Base-by-base conservation (phyloP, 2,329 filamentous ascomycete species). In the Colletotrichum orbiculare region DNA sequence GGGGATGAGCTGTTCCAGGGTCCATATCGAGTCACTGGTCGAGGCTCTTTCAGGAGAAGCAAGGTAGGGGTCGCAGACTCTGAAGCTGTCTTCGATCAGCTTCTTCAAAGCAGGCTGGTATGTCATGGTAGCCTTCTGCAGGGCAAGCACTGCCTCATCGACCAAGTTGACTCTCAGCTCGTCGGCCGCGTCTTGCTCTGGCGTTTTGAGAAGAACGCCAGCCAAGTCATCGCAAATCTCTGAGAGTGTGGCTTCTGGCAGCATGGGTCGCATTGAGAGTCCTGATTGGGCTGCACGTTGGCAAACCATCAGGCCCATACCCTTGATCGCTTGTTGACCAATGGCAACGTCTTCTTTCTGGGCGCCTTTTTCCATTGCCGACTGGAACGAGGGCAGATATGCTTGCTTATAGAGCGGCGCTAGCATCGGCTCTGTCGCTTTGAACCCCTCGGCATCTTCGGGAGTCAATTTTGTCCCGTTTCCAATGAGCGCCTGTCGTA, bases 321-420 rank as follows among this genome's bases (percentile, higher is more conserved):
- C 83, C 47, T 81, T 78, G 8, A 80, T 77, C 5, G 82, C 80
- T 64, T 83, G 78, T 11, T 79, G 75, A 5, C 81, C 76, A 2
- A 82, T 71, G 45, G 78, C 78, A 6, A 77, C 70, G 11, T 81
- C 77, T 13, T 83, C 81, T 4, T 76, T 69, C 1, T 73, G 74
- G 25, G 71, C 71, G 25, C 73, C 66, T 50, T 67, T 9, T 52
- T 74, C 70, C 54, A 71, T 58, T n/a, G 68, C 70, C 13, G 71
- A 62, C 67, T 75, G 64, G 50, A 84, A 76, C 1, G 76, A 69
- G 2, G 71, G 71, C 63, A 79, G 75, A 50, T 82, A 83, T 6
- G 83, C 76, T 47, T 81, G 77, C 34, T 80, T 74, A 48, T 82
- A 81, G 1, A 85, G 71, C 1, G 77, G 72, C 35, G 77, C 75